These are phyloP conservation scores for Drechmeria coniospora DNA, from an alignment of 2,329 filamentous ascomycete species.

Conservation along the genomic window DNA sequence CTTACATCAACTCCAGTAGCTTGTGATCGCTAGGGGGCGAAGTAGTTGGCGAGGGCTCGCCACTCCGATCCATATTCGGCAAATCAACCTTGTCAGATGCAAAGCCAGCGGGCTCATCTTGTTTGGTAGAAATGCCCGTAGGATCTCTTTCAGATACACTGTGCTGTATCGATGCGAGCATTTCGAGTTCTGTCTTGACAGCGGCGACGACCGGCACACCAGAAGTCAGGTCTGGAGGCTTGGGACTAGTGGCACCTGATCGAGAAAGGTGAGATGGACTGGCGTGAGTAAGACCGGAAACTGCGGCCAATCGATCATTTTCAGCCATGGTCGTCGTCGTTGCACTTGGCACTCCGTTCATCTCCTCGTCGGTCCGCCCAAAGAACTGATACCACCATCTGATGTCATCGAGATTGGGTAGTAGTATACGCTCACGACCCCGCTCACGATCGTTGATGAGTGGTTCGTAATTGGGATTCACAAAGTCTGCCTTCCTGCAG, in stretches of 20 bases:
- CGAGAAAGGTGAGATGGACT: constrained; percentile 10
- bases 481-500: constrained; percentile 62
- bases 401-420: constrained; percentile 63
- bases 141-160: constrained; percentile 29
- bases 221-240: constrained; percentile 20
- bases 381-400: constrained; percentile 91
- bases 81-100: constrained; percentile 32
- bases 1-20: constrained; percentile 31
- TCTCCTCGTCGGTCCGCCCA: constrained; percentile 74
- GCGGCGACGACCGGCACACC: constrained; percentile 41
- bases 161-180: constrained; percentile 28
- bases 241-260: constrained; percentile 16
- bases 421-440: constrained; percentile 68
- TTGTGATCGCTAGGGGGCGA: constrained; percentile 22
- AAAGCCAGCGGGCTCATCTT: constrained; percentile 31
- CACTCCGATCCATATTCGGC: constrained; percentile 14
- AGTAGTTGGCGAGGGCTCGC: constrained; percentile 9
- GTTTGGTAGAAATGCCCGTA: constrained; percentile 28
- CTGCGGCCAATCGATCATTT: constrained; percentile 21
- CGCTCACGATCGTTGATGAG: constrained; percentile 63
- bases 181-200: constrained; percentile 42
- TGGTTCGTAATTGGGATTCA: constrained; percentile 63
- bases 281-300: constrained; percentile 17
- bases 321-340: constrained; percentile 37
- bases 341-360: constrained; percentile 58